Conservation (phyloP, 352 stramenopile genomes). For the Achlya hypogyna region DNA sequence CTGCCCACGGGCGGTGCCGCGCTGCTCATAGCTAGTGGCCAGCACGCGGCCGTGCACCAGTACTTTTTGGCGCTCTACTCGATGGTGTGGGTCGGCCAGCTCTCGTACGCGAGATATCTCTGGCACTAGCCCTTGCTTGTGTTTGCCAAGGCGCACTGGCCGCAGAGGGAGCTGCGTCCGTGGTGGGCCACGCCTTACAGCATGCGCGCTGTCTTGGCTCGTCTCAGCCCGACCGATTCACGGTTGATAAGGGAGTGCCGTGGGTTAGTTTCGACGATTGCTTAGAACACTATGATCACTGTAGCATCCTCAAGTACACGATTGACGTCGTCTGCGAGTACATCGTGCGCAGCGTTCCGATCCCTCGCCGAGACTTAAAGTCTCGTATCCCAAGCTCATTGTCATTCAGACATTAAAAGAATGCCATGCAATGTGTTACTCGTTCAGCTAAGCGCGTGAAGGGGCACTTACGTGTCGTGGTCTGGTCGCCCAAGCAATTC, state of each 20-base stretch:
- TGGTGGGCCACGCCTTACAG: constrained; percentile 10
- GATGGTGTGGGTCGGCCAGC: constrained; percentile 15
- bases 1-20: constrained; percentile 7
- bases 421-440: too few relatives aligned
- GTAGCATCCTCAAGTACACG: constrained; percentile 99
- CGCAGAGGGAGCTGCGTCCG: constrained; percentile 4
- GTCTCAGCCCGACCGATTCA: constrained; percentile 79
- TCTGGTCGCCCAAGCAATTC: too few relatives aligned
- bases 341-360: constrained; percentile 97
- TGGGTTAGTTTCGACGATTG: constrained; percentile 99
- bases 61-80: background rate
- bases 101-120: constrained; percentile 16
- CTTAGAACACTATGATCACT: constrained; percentile 99
- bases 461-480: too few relatives aligned
- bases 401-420: constrained; percentile 99
- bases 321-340: constrained; percentile 99
- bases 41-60: background rate
- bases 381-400: constrained; percentile 95
- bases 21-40: background rate
- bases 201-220: too few relatives aligned
- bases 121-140: constrained; percentile 14
- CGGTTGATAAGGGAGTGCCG: constrained; percentile 81
- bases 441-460: too few relatives aligned
- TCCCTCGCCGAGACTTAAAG: constrained; percentile 98
- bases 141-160: constrained; percentile 14